phyloP scores from a whole-genome alignment of 2,329 filamentous ascomycete species.

The Clarireedia hainanense region DNA sequence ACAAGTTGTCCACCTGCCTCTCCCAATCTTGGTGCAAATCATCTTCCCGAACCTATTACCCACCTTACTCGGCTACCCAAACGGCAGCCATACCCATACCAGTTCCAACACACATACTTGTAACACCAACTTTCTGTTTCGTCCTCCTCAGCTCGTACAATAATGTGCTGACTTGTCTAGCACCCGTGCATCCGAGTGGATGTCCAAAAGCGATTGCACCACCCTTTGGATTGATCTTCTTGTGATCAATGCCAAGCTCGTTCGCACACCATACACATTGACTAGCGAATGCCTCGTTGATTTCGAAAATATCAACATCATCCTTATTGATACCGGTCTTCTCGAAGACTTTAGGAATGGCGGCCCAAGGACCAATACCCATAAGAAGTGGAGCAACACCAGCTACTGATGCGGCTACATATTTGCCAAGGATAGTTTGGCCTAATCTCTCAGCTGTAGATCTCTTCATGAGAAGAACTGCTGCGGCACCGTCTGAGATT shows the following conservation, averaged over 20 bases:
- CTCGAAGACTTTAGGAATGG: conserved; percentile 84
- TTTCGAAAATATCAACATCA: conserved; percentile 95
- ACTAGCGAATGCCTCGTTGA: conserved; percentile 97
- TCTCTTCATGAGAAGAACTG: conserved; percentile 92
- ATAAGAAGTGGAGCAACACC: conserved; percentile 91
- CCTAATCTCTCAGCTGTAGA: conserved; percentile 81
- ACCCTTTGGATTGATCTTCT: conserved; percentile 96
- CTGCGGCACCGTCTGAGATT: conserved; percentile 91
- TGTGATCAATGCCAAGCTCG: conserved; percentile 70
- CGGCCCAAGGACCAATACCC: conserved; percentile 92
- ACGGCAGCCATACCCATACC: conserved; percentile 98
- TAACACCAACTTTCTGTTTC: conserved; percentile 79
- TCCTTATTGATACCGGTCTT: conserved; percentile 81
- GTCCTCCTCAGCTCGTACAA: conserved; percentile 83
- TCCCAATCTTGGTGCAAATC: background rate
- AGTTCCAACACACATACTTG: conserved; percentile 93
- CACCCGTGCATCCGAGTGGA: conserved; percentile 88
- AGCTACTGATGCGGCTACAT: conserved; percentile 74
- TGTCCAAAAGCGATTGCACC: conserved; percentile 95
- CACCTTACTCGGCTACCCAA: conserved; percentile 78
- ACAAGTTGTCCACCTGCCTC: background rate
- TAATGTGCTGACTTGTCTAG: conserved; percentile 85
- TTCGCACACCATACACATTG: conserved; percentile 93
- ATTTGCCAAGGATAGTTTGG: conserved; percentile 88
- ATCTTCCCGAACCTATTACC: background rate